phyloP scores from a whole-genome alignment of 805 yeast genomes.

The Torulaspora delbrueckii region DNA sequence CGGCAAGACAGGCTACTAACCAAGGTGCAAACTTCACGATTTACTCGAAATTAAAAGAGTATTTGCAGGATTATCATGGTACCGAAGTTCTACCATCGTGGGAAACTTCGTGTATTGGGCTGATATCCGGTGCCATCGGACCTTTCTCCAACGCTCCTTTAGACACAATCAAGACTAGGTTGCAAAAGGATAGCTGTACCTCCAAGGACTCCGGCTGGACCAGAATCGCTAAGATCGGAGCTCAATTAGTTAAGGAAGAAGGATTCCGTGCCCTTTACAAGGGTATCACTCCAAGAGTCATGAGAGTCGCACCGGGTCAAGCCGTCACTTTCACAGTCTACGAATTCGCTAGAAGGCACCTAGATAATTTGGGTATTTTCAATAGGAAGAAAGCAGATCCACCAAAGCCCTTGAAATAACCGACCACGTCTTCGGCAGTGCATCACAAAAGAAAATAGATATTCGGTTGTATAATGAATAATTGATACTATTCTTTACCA shows the following conservation, averaged over 20 bases:
- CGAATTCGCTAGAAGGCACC: conserved; percentile 71
- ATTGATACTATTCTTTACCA: conserved; percentile 3
- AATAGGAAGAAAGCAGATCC: conserved; percentile 11
- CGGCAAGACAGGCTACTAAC: conserved; percentile 96
- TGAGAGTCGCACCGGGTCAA: conserved; percentile 99
- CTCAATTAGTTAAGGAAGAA: conserved; percentile 78
- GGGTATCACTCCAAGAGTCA: conserved; percentile 97
- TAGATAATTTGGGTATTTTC: conserved; percentile 41
- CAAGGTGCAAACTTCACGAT: conserved; percentile 98
- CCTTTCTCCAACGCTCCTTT: conserved; percentile 97
- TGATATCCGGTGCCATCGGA: conserved; percentile 93
- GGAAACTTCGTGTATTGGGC: conserved; percentile 90
- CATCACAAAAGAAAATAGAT: conserved; percentile 1
- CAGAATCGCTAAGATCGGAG: conserved; percentile 76
- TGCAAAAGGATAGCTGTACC: conserved; percentile 80
- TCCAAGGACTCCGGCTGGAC: conserved; percentile 65
- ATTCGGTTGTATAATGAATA: conserved; percentile 4
- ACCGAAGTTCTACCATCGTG: conserved; percentile 70
- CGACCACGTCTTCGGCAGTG: not conserved
- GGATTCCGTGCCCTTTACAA: conserved; percentile 86
- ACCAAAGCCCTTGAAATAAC: conserved; percentile 12
- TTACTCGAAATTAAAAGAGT: conserved; percentile 76
- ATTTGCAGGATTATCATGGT: conserved; percentile 56
- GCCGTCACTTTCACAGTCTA: conserved; percentile 97
- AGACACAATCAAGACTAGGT: conserved; percentile 94